phyloP scores from a whole-genome alignment of 257 asterid genomes.

The Cynanchum wilfordii region DNA sequence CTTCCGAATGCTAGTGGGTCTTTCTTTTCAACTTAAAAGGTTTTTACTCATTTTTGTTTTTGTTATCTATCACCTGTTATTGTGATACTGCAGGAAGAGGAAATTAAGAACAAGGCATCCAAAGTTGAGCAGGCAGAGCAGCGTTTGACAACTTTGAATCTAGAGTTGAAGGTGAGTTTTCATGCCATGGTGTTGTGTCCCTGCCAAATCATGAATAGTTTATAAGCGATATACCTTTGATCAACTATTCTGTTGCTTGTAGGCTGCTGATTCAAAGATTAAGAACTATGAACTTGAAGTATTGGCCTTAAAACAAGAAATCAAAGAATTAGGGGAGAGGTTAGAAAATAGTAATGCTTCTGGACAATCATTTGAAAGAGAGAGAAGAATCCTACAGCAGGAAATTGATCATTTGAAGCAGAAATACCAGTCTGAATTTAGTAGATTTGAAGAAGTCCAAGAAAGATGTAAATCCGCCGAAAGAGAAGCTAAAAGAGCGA shows the following conservation, averaged over 20 bases:
- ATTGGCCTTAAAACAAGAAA: conserved; percentile 49
- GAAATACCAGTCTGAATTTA: conserved; percentile 58
- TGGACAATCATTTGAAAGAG: conserved; percentile 70
- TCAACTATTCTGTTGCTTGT: conserved; percentile 13
- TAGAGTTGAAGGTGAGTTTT: conserved; percentile 74
- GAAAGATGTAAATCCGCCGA: conserved; percentile 86
- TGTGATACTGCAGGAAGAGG: conserved; percentile 61
- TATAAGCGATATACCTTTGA: neutral
- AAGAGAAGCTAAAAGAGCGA: conserved; percentile 75
- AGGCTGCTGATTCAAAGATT: conserved; percentile 91
- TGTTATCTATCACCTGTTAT: conserved; percentile 14
- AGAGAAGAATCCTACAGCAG: conserved; percentile 74
- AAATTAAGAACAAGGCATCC: conserved; percentile 60
- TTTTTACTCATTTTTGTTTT: conserved; percentile 4
- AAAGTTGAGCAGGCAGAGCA: conserved; percentile 84
- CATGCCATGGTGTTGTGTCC: neutral
- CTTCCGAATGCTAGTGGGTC: conserved; percentile 8
- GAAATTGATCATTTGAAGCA: conserved; percentile 78
- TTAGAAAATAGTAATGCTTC: conserved; percentile 47
- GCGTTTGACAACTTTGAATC: conserved; percentile 66
- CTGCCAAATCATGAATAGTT: neutral
- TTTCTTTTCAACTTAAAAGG: neutral
- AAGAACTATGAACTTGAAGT: conserved; percentile 63
- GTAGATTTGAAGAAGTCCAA: conserved; percentile 70
- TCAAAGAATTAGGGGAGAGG: conserved; percentile 58